Base-by-base conservation (phyloP, 306 rosid genomes). In the Chamaecrista fasciculata region DNA sequence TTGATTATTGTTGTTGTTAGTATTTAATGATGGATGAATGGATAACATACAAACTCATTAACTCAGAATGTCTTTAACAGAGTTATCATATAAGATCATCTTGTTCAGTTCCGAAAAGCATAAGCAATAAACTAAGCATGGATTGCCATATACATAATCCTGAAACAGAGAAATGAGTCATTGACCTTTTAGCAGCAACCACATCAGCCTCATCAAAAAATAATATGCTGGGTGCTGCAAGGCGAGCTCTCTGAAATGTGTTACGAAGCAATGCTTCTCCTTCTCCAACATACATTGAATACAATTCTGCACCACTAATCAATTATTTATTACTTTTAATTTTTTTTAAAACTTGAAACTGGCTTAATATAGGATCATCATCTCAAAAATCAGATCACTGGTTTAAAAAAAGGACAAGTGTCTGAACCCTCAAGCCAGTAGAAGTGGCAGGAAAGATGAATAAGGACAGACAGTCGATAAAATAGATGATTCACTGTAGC, bases 161-260 rank as follows among this genome's bases (percentile, higher is more conserved):
- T 29, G 25, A 31, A 2, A 28, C 24, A 56, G 18, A 73, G 26
- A 8, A 71, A 61, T 20, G 44, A 56, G 28, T 82, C 52, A 80
- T 96, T 79, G 24, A 90, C 98, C 98, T 87, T 84, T 94, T 88
- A 50, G 86, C 85, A 69, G 90, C 98, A 69, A 88, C 83, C 65
- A 88, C 90, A 62, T 94, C 98, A 26, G 87, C 98, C 81, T 94
- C 97, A 61, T 94, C 98, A 70, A 93, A 88, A 85, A 90, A 83
- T 71, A 93, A 71, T 82, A 90, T 90, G 82, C 98, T 86, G 31
- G 94, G 97, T 25, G 96, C 97, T 2, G 87, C 96, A 69, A 94
- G 91, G 40, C 91, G 86, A 25, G 98, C 97, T 79, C 91, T 88
- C 47, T 79, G 86, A 78, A 94, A 94, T 47, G 97, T 86, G 74